phyloP scores from a whole-genome alignment of 2,329 filamentous ascomycete genomes.

The Fusarium irregulare region DNA sequence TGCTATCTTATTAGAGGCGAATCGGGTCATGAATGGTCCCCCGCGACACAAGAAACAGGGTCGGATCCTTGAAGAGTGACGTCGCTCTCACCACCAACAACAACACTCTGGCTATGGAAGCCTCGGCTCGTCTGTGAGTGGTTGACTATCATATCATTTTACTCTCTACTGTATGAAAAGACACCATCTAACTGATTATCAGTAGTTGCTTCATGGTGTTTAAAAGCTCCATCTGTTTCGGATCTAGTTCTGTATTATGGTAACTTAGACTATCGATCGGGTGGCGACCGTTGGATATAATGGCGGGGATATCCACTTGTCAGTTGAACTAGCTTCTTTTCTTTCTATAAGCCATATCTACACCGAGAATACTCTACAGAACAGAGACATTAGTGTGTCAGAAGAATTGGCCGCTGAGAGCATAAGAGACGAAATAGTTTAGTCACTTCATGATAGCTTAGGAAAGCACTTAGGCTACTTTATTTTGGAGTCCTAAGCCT shows the following conservation, averaged over 20 bases:
- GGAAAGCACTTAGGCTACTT: background rate
- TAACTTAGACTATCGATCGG: background rate
- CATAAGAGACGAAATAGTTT: background rate
- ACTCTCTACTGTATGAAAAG: too few relatives aligned
- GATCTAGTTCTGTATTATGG: background rate
- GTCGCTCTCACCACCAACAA: constrained; percentile 32
- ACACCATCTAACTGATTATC: background rate
- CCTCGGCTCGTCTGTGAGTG: constrained; percentile 9
- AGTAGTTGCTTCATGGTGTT: background rate
- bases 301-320: background rate
- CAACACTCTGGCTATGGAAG: background rate
- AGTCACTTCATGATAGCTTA: accelerated
- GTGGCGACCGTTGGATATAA: constrained; percentile 11
- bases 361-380: background rate
- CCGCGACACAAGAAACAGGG: constrained; percentile 41
- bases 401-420: accelerated
- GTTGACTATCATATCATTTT: background rate
- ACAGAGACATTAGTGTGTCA: accelerated
- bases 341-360: background rate
- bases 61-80: constrained; percentile 42
- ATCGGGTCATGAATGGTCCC: constrained; percentile 38
- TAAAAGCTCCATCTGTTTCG: background rate
- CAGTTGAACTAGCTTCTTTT: background rate
- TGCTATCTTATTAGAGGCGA: constrained; percentile 33
- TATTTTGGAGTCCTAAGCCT: accelerated